Evolutionary conservation across 805 yeast species (phyloP).

Genomic region (Saccharomycopsis fodiens): DNA sequence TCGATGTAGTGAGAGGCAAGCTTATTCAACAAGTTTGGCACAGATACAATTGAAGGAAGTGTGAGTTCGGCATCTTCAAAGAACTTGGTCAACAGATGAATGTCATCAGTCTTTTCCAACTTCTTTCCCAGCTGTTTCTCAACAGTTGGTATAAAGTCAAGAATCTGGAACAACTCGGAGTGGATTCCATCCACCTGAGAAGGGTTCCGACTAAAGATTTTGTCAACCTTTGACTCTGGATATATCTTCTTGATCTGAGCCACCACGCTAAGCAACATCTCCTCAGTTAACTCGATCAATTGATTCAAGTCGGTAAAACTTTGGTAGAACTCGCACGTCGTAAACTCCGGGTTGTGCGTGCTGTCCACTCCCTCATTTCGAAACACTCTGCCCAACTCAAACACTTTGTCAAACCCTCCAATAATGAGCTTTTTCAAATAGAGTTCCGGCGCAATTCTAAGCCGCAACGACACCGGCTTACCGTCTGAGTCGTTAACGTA

Average conservation of each 20-base stretch:
- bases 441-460: conserved; percentile 93
- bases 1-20: conserved; percentile 60
- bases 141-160: conserved; percentile 63
- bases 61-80: conserved; percentile 31
- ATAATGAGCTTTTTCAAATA: conserved; percentile 94
- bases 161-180: conserved; percentile 28
- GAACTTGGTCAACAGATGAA: conserved; percentile 30
- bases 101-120: conserved; percentile 30
- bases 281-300: conserved; percentile 56
- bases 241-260: neutral
- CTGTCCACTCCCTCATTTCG: conserved; percentile 98
- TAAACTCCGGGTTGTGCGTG: conserved; percentile 99
- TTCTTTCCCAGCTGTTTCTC: conserved; percentile 43
- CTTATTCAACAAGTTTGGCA: conserved; percentile 56
- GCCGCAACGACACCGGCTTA: conserved; percentile 34
- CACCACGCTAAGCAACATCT: conserved; percentile 6
- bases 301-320: conserved; percentile 97
- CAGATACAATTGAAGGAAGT: conserved; percentile 36
- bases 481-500: conserved; percentile 24
- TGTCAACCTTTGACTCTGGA: neutral
- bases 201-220: neutral
- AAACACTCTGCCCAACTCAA: conserved; percentile 97
- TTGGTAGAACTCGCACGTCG: conserved; percentile 97
- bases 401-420: conserved; percentile 97
- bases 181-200: neutral